Base-by-base conservation (phyloP, 73 alveolate genomes). In the Tetrahymena elliotti region DNA sequence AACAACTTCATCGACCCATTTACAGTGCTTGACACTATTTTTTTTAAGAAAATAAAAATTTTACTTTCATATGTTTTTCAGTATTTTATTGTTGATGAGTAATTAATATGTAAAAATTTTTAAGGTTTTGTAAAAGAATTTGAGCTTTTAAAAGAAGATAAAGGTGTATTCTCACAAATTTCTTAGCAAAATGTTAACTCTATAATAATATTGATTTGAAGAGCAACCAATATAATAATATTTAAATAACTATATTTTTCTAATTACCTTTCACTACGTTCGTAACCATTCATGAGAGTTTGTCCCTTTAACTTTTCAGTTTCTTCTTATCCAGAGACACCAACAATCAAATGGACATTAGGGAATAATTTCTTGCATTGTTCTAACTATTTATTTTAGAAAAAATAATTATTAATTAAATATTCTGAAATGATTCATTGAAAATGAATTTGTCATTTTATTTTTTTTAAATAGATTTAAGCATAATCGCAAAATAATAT, bases 1-100 rank as follows among this genome's bases (percentile, higher is more conserved):
- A 94, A 99, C 96, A 84, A 99, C 99, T 94, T 99, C 99, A 96
- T 99, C 99, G 54, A 97, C 99, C 99, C 99, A 99, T 95, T 97
- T 98, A 97, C 99, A 99, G 95, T 98, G 99, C 93, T 93, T 94
- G 18, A 99, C 99, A 93, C 98, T 97, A 68, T 68, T 68, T 40
- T 40, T 40, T 68, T n/a, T 68, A 68, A 31, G 88, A 68, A 68
- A 68, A 2, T 22, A 18, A 68, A 27, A 4, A 68, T 68, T 31
- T 11, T 18, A 31, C 13, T 68, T 68, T 68, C 34, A 68, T 68
- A 31, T 68, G 10, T n/a, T 27, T 27, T 22, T n/a, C 1, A 24
- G 33, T 5, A 18, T n/a, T 68, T n/a, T 10, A 40, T 40, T 40
- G 54, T 27, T 68, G 20, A 22, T 31, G 36, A 27, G 36, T 68